phyloP scores from a whole-genome alignment of 31 red algal genomes.

The Bonnemaisonia californica region DNA sequence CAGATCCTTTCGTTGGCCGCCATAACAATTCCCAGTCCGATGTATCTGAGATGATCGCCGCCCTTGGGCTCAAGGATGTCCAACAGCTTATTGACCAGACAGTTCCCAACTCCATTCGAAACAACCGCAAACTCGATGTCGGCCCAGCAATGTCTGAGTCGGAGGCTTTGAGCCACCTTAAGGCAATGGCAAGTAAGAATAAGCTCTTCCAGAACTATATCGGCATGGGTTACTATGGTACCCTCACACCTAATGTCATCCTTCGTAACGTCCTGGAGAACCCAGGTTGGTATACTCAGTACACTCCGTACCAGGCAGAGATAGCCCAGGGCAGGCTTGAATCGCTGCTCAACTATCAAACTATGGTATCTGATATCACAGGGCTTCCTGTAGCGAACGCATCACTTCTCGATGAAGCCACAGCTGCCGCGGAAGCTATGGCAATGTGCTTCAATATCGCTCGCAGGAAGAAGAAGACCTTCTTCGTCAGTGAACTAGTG shows the following conservation, averaged over 20 bases:
- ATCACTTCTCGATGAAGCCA: constrained; percentile 96
- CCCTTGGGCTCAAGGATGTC: constrained; percentile 65
- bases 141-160: constrained; percentile 78
- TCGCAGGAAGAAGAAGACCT: constrained; percentile 63
- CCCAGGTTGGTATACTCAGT: constrained; percentile 99
- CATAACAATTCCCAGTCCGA: constrained; percentile 46
- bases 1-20: constrained; percentile 60
- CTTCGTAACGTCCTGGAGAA: constrained; percentile 96
- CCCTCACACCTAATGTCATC: constrained; percentile 88
- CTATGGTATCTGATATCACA: constrained; percentile 97
- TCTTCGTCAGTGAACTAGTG: constrained; percentile 85
- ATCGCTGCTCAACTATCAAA: constrained; percentile 99
- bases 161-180: constrained; percentile 81
- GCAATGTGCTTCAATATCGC: constrained; percentile 85
- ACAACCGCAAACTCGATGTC: constrained; percentile 55
- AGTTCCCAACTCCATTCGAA: constrained; percentile 88
- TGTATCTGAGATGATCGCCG: constrained; percentile 56
- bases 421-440: constrained; percentile 99
- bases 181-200: constrained; percentile 76
- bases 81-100: constrained; percentile 88
- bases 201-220: constrained; percentile 90
- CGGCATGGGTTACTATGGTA: constrained; percentile 99
- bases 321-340: constrained; percentile 98
- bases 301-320: constrained; percentile 99
- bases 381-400: constrained; percentile 96